Conservation (phyloP, 2,329 filamentous ascomycete genomes). For the Trichoderma polysporum region DNA sequence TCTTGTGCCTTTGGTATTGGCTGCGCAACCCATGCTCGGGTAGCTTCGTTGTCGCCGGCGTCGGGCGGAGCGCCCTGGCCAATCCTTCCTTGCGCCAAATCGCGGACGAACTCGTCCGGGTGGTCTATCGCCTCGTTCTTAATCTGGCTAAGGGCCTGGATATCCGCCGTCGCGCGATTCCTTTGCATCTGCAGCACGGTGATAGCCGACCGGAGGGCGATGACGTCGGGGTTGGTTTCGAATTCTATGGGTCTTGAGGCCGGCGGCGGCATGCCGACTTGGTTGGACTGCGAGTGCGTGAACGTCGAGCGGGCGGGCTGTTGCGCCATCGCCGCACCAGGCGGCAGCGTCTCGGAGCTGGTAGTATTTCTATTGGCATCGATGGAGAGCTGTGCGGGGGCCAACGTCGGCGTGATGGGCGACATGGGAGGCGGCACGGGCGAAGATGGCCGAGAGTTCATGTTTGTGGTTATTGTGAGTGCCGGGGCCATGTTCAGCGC, state of each 20-base stretch:
- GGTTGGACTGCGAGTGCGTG: slow-evolving; percentile 47
- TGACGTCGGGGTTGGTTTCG: slow-evolving; percentile 74
- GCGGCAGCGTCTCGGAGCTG: neutral
- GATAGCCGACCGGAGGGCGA: slow-evolving; percentile 82
- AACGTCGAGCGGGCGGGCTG: slow-evolving; percentile 39
- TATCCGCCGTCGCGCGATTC: slow-evolving; percentile 72
- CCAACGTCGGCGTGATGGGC: slow-evolving; percentile 54
- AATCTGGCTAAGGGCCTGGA: slow-evolving; percentile 66
- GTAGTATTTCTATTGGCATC: neutral
- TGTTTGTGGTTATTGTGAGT: slow-evolving; percentile 34
- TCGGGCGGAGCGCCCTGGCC: slow-evolving; percentile 26
- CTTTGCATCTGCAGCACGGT: slow-evolving; percentile 84
- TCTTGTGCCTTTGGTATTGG: slow-evolving; percentile 75
- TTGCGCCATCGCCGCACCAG: neutral
- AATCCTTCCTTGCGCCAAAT: slow-evolving; percentile 64
- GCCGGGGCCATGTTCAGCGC: slow-evolving; percentile 28
- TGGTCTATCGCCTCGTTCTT: slow-evolving; percentile 70
- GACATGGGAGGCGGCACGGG: slow-evolving; percentile 53
- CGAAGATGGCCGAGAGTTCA: slow-evolving; percentile 40
- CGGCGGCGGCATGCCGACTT: slow-evolving; percentile 45
- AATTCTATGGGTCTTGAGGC: slow-evolving; percentile 56
- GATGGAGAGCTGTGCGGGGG: slow-evolving; percentile 35
- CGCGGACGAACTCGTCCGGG: slow-evolving; percentile 69
- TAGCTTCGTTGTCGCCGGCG: slow-evolving; percentile 28
- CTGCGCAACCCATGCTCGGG: slow-evolving; percentile 50